Percentiles rank a stretch among this genome's conserved stretches.
Evolutionary conservation across 2,329 filamentous ascomycete species (phyloP).

Genomic region (Penicillium sp.): DNA sequence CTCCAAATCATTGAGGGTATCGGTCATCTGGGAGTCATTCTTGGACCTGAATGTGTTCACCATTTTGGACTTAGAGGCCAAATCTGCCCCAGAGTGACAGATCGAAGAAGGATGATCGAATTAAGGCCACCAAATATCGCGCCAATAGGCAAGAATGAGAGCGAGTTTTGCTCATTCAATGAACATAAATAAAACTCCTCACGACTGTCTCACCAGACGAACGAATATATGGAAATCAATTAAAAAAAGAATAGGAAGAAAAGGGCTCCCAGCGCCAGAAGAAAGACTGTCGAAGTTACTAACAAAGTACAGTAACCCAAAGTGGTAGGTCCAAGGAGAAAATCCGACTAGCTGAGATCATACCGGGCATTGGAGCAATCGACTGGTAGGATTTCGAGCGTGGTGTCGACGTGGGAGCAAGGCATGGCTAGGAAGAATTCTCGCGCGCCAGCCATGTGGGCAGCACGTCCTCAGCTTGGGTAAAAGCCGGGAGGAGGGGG

Average conservation of each 20-base stretch:
- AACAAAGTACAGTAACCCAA: conserved; percentile 11
- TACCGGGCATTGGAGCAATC: conserved; percentile 2
- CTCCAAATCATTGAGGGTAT: conserved; percentile 13
- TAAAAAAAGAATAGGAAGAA: neutral
- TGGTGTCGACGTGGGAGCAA: conserved; percentile 27
- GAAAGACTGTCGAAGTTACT: neutral
- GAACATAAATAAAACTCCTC: neutral
- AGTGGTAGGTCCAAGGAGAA: conserved; percentile 22
- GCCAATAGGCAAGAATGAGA: neutral
- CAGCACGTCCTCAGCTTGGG: conserved; percentile 2
- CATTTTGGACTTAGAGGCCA: conserved; percentile 13
- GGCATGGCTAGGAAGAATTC: conserved; percentile 23
- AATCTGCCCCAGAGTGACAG: neutral
- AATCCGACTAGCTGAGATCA: neutral
- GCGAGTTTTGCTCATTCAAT: neutral
- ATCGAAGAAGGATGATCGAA: neutral
- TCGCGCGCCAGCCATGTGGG: conserved; percentile 27
- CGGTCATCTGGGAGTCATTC: conserved; percentile 22
- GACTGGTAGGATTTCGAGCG: conserved; percentile 15
- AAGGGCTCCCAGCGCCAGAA: neutral
- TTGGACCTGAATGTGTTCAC: conserved; percentile 7
- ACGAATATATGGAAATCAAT: neutral
- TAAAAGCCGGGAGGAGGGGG: neutral
- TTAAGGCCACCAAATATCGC: neutral
- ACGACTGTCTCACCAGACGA: neutral